Conservation (phyloP, 306 rosid genomes). For the cucumber (Cucumis sativus) region Cucumber_9930_V3 NC_026656.2:9804001-9804500, state of each 20-base stretch:
- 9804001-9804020: not conserved
- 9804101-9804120: not conserved
- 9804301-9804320: too few relatives aligned
- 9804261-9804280: not conserved
- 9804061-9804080: not conserved
- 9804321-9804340: not conserved
- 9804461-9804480: too few relatives aligned
- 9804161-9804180: too few relatives aligned
- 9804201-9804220: not conserved
- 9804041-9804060: not conserved
- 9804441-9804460: too few relatives aligned
- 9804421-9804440: too few relatives aligned
- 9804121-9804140: too few relatives aligned
- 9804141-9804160: too few relatives aligned
- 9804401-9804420: too few relatives aligned
- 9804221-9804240: slow-evolving; percentile 10
- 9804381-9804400: not conserved
- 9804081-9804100: not conserved
- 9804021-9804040: not conserved
- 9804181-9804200: too few relatives aligned
- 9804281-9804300: not conserved
- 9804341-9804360: not conserved
- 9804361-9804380: not conserved
- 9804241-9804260: not conserved
- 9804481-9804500: too few relatives aligned